These are phyloP conservation scores for Cercophora sp. DNA, from an alignment of 495 filamentous ascomycete genomes.

Conservation along the genomic window DNA sequence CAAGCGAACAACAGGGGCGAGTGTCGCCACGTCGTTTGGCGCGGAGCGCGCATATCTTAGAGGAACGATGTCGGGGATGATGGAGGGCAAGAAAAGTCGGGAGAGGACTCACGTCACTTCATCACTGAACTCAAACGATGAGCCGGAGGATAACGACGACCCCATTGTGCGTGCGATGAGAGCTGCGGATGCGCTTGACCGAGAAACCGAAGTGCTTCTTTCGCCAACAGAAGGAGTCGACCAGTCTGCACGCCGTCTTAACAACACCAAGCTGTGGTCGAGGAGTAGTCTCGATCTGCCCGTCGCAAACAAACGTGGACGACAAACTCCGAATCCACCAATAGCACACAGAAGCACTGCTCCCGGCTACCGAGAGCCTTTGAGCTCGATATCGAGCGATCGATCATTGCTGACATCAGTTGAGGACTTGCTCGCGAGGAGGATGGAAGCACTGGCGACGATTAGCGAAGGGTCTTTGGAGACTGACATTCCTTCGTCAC, in stretches of 20 bases:
- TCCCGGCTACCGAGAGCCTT: background rate
- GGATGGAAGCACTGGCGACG: background rate
- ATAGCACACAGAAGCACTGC: background rate
- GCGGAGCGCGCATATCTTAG: background rate
- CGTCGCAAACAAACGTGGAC: background rate
- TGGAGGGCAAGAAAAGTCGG: background rate
- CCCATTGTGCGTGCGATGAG: slow-evolving; percentile 45
- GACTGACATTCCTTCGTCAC: slow-evolving; percentile 7
- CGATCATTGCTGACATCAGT: slow-evolving; percentile 18
- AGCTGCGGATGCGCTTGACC: slow-evolving; percentile 47
- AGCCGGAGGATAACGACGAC: slow-evolving; percentile 21
- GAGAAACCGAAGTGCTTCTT: slow-evolving; percentile 42
- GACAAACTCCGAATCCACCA: background rate
- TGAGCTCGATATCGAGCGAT: slow-evolving; percentile 22
- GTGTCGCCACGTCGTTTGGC: background rate
- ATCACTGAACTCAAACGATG: too few relatives aligned
- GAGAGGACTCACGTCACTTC: too few relatives aligned
- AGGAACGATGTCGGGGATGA: too few relatives aligned
- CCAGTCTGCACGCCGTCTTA: slow-evolving; percentile 24
- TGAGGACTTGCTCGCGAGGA: background rate
- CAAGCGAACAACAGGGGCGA: background rate
- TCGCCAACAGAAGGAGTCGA: slow-evolving; percentile 32
- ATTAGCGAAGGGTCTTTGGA: background rate
- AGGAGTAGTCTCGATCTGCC: slow-evolving; percentile 33
- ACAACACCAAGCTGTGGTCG: slow-evolving; percentile 18